These are phyloP conservation scores for Syzygium jambos DNA, from an alignment of 345 rosid species.

Conservation along the genomic window DNA sequence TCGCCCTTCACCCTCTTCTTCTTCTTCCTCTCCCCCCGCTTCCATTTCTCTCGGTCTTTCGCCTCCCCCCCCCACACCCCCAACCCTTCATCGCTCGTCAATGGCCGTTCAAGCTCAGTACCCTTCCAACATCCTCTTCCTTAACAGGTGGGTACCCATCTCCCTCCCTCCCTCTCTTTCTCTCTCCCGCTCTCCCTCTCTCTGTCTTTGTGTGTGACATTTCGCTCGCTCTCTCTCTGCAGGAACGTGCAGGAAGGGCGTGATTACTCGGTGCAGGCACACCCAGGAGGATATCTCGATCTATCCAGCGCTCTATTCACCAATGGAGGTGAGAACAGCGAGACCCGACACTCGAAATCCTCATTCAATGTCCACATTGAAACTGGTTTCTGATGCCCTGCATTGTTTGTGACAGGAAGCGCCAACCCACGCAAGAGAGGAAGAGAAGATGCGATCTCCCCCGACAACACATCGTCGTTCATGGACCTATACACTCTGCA, in stretches of 20 bases:
- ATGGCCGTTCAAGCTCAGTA: conserved; percentile 48
- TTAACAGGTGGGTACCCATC: conserved; percentile 16
- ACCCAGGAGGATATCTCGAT: conserved; percentile 32
- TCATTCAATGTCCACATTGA: not conserved
- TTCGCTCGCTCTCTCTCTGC: not conserved
- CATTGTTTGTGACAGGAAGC: not conserved
- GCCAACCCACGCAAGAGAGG: conserved; percentile 47
- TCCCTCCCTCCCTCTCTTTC: no score
- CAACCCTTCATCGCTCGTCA: not conserved
- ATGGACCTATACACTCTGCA: conserved; percentile 2
- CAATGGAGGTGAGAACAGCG: conserved; percentile 22
- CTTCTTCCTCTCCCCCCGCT: not conserved
- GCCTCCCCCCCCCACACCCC: not conserved
- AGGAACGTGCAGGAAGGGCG: conserved; percentile 14
- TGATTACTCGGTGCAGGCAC: conserved; percentile 31
- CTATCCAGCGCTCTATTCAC: conserved; percentile 41
- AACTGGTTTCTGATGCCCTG: not conserved
- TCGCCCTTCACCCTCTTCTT: not conserved
- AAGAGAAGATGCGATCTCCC: conserved; percentile 26
- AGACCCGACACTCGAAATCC: not conserved
- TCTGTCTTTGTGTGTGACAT: not conserved
- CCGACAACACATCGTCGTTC: conserved; percentile 2
- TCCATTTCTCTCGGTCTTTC: not conserved
- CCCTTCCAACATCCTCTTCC: conserved; percentile 29
- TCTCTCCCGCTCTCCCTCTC: not conserved